A percentile compares a stretch with the other conserved stretches of the same genome.
Evolutionary conservation across 805 yeast genomes (phyloP).

Genomic region (Zygosaccharomyces bailii): DNA sequence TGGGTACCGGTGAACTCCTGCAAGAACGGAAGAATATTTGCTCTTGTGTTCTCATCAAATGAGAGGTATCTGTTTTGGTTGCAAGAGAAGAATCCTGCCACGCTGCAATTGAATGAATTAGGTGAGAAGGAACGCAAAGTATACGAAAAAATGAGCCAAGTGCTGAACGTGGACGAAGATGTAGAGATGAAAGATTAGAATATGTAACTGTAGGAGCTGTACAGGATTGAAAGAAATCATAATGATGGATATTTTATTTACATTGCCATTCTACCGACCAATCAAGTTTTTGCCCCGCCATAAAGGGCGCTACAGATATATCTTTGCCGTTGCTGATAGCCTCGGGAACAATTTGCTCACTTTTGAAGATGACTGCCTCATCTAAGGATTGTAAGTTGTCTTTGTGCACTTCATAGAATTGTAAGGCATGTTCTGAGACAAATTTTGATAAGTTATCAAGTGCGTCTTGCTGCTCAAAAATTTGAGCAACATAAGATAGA

Average conservation of each 20-base stretch:
- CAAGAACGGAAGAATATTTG: slow-evolving; percentile 71
- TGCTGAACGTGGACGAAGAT: slow-evolving; percentile 38
- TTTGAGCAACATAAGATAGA: slow-evolving; percentile 78
- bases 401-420: slow-evolving; percentile 60
- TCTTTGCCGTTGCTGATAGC: slow-evolving; percentile 43
- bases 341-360: slow-evolving; percentile 57
- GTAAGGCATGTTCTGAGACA: slow-evolving; percentile 69
- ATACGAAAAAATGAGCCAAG: slow-evolving; percentile 46
- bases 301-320: slow-evolving; percentile 74
- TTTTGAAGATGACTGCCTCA: slow-evolving; percentile 53
- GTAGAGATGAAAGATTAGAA: slow-evolving; percentile 20
- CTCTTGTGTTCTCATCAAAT: slow-evolving; percentile 64
- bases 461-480: slow-evolving; percentile 64
- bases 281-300: slow-evolving; percentile 67
- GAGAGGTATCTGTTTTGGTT: slow-evolving; percentile 63
- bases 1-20: slow-evolving; percentile 70
- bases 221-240: slow-evolving; percentile 2
- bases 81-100: slow-evolving; percentile 62
- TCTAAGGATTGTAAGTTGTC: slow-evolving; percentile 45
- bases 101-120: slow-evolving; percentile 44
- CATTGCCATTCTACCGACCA: slow-evolving; percentile 74
- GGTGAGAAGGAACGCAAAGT: slow-evolving; percentile 56
- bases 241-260: slow-evolving; percentile 4
- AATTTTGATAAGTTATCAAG: slow-evolving; percentile 67
- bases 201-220: slow-evolving; percentile 3